phyloP scores from a whole-genome alignment of 1,284 basidiomycete genomes.

The Trametes hirsuta region DNA sequence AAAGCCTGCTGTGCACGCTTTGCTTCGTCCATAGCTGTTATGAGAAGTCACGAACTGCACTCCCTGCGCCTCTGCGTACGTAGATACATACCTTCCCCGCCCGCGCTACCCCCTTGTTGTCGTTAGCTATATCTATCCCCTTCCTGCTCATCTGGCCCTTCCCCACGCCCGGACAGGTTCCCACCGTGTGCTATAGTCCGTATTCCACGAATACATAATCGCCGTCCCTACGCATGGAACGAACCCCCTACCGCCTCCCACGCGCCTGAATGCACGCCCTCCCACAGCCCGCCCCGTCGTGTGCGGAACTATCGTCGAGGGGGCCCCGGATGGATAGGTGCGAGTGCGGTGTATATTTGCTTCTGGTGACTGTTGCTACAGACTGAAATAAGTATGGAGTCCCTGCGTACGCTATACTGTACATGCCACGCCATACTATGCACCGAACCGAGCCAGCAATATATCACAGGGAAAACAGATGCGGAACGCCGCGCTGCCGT shows the following conservation, averaged over 20 bases:
- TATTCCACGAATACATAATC: slow-evolving; percentile 16
- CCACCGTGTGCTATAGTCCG: slow-evolving; percentile 16
- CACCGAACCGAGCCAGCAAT: slow-evolving; percentile 1
- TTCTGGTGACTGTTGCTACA: slow-evolving; percentile 29
- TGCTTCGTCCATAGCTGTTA: slow-evolving; percentile 13
- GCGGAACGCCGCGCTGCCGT: not conserved
- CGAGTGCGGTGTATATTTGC: slow-evolving; percentile 15
- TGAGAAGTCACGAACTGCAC: slow-evolving; percentile 26
- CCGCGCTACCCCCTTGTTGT: slow-evolving; percentile 20
- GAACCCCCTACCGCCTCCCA: no score
- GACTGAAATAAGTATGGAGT: slow-evolving; percentile 10
- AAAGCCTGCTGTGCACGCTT: slow-evolving; percentile 19
- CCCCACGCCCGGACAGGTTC: slow-evolving; percentile 17
- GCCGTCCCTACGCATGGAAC: not conserved
- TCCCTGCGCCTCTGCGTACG: slow-evolving; percentile 4
- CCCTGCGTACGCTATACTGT: slow-evolving; percentile 17
- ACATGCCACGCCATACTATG: slow-evolving; percentile 7
- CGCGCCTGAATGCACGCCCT: no score
- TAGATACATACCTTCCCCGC: slow-evolving; percentile 9
- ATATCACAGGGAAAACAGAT: not conserved
- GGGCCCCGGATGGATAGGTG: not conserved
- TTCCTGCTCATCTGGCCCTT: slow-evolving; percentile 11
- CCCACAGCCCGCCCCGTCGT: no score
- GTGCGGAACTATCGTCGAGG: no score
- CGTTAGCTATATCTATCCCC: slow-evolving; percentile 25